Evolutionary conservation across 1,139 yeast species (phyloP).

Genomic region (Wickerhamiella pararugosa): DNA sequence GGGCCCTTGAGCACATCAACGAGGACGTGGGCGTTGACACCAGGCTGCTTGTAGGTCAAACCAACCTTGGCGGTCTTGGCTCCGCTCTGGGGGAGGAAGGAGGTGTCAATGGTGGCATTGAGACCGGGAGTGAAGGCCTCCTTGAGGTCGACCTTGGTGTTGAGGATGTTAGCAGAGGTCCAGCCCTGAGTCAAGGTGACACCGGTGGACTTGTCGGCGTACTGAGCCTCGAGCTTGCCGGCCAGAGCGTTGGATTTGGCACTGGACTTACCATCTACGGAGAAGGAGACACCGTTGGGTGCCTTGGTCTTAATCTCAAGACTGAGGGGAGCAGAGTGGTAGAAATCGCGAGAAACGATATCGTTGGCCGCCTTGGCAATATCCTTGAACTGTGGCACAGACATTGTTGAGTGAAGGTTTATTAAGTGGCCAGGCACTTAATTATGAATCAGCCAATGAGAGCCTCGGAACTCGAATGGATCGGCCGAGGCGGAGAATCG

Average conservation of each 20-base stretch:
- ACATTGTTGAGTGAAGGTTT: constrained; percentile 16
- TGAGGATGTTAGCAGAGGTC: constrained; percentile 86
- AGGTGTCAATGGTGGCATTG: constrained; percentile 81
- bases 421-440: neutral
- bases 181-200: constrained; percentile 93
- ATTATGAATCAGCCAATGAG: neutral
- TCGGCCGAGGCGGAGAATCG: too few species aligned
- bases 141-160: constrained; percentile 84
- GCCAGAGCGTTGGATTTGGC: constrained; percentile 65
- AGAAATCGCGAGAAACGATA: constrained; percentile 82
- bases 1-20: constrained; percentile 95
- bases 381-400: constrained; percentile 26
- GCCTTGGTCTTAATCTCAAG: constrained; percentile 86
- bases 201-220: constrained; percentile 86
- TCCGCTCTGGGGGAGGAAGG: constrained; percentile 69
- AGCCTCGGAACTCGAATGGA: neutral
- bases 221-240: constrained; percentile 84
- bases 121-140: constrained; percentile 92
- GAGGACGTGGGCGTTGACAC: constrained; percentile 87
- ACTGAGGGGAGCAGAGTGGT: constrained; percentile 76
- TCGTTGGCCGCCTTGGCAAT: constrained; percentile 39
- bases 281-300: constrained; percentile 91
- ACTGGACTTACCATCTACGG: constrained; percentile 85
- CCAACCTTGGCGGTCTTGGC: constrained; percentile 83
- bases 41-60: constrained; percentile 83